Evolutionary conservation across 2,329 filamentous ascomycete species (phyloP).

Genomic region (Alternaria ventricosa): DNA sequence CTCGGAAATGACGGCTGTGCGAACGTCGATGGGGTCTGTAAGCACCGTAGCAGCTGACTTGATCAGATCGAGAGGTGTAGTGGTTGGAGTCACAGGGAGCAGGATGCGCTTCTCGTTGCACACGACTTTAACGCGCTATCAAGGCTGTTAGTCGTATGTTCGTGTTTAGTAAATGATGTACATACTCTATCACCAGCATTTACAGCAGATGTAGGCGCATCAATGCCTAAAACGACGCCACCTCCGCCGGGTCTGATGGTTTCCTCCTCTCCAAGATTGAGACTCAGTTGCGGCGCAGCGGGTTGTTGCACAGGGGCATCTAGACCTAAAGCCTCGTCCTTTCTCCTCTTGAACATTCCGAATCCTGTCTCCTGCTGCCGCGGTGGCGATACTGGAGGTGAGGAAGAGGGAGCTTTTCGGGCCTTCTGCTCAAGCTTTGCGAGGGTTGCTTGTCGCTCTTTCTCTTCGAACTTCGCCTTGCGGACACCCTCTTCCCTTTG

Average conservation of each 20-base stretch:
- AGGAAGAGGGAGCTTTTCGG: conserved; percentile 26
- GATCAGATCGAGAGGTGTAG: conserved; percentile 76
- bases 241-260: conserved; percentile 54
- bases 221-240: conserved; percentile 63
- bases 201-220: conserved; percentile 80
- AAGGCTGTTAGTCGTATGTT: conserved; percentile 20
- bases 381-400: conserved; percentile 38
- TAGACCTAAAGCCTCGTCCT: conserved; percentile 35
- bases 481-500: conserved; percentile 41
- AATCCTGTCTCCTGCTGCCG: conserved; percentile 39
- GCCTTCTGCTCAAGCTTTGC: conserved; percentile 32
- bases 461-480: conserved; percentile 27
- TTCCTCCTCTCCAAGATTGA: conserved; percentile 29
- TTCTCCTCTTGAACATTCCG: conserved; percentile 44
- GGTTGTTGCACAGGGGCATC: conserved; percentile 24
- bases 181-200: conserved; percentile 79
- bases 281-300: conserved; percentile 32
- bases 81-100: conserved; percentile 76
- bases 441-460: conserved; percentile 31
- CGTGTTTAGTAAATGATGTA: not conserved
- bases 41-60: conserved; percentile 69
- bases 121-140: conserved; percentile 73
- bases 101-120: conserved; percentile 73
- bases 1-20: conserved; percentile 76
- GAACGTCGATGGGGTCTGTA: conserved; percentile 67